These are phyloP conservation scores for Globisporangium sylvaticum DNA, from an alignment of 352 stramenopile genomes.

Conservation along the genomic window DNA sequence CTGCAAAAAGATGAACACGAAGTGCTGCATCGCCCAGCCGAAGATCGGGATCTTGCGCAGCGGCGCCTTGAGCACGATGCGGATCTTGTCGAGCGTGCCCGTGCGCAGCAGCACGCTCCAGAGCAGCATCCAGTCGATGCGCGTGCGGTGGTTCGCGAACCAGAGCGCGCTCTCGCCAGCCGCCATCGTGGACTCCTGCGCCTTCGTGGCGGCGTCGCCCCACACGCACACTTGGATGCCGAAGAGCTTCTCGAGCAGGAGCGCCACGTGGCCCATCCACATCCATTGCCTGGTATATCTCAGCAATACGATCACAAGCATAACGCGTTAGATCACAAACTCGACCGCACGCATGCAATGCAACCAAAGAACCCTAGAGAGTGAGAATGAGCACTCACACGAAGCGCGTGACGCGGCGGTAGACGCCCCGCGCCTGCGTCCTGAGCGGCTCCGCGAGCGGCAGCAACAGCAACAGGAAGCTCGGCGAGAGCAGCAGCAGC, in stretches of 20 bases:
- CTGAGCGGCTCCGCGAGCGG: slow-evolving; percentile 17
- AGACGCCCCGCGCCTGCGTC: slow-evolving; percentile 27
- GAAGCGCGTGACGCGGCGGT: slow-evolving; percentile 50
- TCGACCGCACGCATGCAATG: neutral
- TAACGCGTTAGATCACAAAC: neutral
- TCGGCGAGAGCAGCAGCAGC: slow-evolving; percentile 52
- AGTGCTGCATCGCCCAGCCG: slow-evolving; percentile 85
- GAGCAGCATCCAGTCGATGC: slow-evolving; percentile 84
- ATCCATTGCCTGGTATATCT: slow-evolving; percentile 52
- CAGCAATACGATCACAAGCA: neutral
- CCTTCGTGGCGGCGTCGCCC: slow-evolving; percentile 50
- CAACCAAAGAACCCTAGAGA: neutral
- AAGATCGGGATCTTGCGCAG: slow-evolving; percentile 72
- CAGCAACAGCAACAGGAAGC: slow-evolving; percentile 38
- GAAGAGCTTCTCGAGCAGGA: slow-evolving; percentile 64
- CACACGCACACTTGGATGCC: slow-evolving; percentile 60
- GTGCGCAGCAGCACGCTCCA: slow-evolving; percentile 67
- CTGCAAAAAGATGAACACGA: slow-evolving; percentile 82
- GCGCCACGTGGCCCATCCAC: slow-evolving; percentile 70
- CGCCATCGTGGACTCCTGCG: slow-evolving; percentile 34
- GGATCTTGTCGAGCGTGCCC: slow-evolving; percentile 43
- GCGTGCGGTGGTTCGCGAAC: slow-evolving; percentile 77
- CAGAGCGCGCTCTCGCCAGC: slow-evolving; percentile 58
- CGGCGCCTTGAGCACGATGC: slow-evolving; percentile 77
- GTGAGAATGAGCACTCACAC: slow-evolving; percentile 30